Evolutionary conservation across 2,329 filamentous ascomycete species (phyloP), one percentile per base, ranked within the genome.

Genomic region (Beauveria asiatica): DNA sequence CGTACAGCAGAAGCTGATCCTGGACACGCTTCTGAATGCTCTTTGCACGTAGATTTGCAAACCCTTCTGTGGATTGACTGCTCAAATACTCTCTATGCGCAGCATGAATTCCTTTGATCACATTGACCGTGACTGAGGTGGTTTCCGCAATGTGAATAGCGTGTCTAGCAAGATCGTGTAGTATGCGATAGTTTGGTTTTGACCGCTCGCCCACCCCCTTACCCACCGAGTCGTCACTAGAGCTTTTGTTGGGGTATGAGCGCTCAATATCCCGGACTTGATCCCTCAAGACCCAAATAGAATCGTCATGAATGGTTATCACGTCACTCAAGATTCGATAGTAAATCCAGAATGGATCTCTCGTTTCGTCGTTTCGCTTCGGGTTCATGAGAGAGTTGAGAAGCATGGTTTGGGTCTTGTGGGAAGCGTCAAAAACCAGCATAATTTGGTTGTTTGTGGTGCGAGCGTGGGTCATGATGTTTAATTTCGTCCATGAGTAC

Each of bases 141-240:
- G 75, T 77, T 53, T 80, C 78, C 0, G 66, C 70, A 2, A 77
- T 72, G 61, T 80, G 78, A 17, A 78, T 75, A 0, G 73, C 72
- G 51, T 80, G 78, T 1, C 78, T 65, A 0, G 76, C 70, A 0
- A 76, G 68, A 23, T 79, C 74, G 53, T 80, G 76, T 2, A 79
- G 63, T 1, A 50, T 54, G 4, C 65, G 57, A 37, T 75, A 78
- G 30, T 73, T 70, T 68, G 11, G 45, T 3, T 1, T n/a, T 45
- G 1, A n/a, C 30, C 23, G 33, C 13, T 37, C 33, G 33, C 33
- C 33, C 3, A 0, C 33, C 13, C 11, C 33, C 11, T 16, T 16
- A 13, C 33, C 33, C 5, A 6, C 6, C 33, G 33, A 37, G 5
- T 37, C 33, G 11, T 37, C 33, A 37, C 33, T 37, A 16, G 33